Conservation (phyloP, 2,329 filamentous ascomycete genomes). For the Zymoseptoria pseudotritici region DNA sequence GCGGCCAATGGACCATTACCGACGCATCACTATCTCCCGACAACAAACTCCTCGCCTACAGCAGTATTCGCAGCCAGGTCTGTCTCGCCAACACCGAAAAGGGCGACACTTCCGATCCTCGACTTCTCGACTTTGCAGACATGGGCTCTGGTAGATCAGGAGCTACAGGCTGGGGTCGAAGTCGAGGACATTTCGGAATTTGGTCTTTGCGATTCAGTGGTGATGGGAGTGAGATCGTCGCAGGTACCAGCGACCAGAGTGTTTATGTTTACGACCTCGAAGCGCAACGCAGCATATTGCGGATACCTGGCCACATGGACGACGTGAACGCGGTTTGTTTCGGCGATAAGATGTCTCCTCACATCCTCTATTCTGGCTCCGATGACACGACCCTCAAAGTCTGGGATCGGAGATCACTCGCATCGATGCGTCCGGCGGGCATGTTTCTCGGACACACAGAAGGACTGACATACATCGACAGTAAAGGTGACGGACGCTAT, state of each 20-base stretch:
- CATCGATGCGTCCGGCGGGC: constrained; percentile 54
- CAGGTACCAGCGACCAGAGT: constrained; percentile 69
- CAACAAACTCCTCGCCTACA: constrained; percentile 86
- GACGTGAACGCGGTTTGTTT: constrained; percentile 98
- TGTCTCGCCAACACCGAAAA: constrained; percentile 84
- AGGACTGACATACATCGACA: constrained; percentile 61
- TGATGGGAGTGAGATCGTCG: constrained; percentile 82
- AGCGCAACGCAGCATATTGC: constrained; percentile 63
- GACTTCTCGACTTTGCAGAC: constrained; percentile 64
- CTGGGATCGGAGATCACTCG: constrained; percentile 77
- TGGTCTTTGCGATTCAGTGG: constrained; percentile 91
- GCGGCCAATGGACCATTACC: constrained; percentile 91
- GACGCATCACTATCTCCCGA: constrained; percentile 87
- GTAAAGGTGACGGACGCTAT: constrained; percentile 82
- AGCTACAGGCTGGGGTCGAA: constrained; percentile 22
- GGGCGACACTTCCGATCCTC: constrained; percentile 70
- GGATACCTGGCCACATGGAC: constrained; percentile 69
- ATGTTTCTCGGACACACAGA: constrained; percentile 60
- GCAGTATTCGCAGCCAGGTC: constrained; percentile 75
- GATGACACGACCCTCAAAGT: constrained; percentile 93
- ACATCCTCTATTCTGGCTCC: constrained; percentile 91
- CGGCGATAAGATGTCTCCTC: constrained; percentile 77
- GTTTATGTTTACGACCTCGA: constrained; percentile 93
- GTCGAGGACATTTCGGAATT: constrained; percentile 38
- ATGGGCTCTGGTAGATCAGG: constrained; percentile 30